phyloP scores from a whole-genome alignment of 345 rosid species.

The Erucastrum elatum region DNA sequence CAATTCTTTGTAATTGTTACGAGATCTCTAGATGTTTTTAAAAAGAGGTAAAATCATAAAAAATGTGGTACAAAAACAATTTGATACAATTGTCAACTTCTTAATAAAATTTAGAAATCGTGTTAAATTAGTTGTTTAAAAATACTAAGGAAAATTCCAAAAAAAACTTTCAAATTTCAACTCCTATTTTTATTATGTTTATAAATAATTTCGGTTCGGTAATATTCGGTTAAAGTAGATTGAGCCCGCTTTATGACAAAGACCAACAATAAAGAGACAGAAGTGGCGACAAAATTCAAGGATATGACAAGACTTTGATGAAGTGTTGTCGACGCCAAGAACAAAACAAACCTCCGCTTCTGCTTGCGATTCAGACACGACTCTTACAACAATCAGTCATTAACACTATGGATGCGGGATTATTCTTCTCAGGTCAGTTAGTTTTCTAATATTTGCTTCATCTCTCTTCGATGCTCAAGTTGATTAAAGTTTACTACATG shows the following conservation, averaged over 20 bases:
- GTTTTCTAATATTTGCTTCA: not conserved
- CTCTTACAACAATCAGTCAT: not conserved
- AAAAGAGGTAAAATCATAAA: not conserved
- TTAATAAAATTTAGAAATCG: no score
- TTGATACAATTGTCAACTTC: not conserved
- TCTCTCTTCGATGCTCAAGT: not conserved
- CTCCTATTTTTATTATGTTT: no score
- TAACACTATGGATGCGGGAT: not conserved
- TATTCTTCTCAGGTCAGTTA: not conserved
- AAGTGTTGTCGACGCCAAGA: constrained; percentile 40
- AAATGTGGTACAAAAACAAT: not conserved
- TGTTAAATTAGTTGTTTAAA: no score
- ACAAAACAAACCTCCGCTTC: constrained; percentile 18
- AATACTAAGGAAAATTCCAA: not conserved
- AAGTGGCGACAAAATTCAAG: not conserved
- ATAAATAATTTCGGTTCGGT: not conserved
- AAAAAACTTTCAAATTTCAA: not conserved
- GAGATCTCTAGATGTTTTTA: not conserved
- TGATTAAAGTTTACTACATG: not conserved
- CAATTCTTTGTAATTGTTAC: not conserved
- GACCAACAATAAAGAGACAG: not conserved
- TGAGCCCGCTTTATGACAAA: constrained; percentile 3
- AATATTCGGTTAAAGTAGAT: not conserved
- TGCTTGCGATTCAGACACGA: constrained; percentile 20
- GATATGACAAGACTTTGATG: constrained; percentile 5